phyloP scores from a whole-genome alignment of 371 early-diverging fungal species.

The Rhizomucor pusillus region DNA sequence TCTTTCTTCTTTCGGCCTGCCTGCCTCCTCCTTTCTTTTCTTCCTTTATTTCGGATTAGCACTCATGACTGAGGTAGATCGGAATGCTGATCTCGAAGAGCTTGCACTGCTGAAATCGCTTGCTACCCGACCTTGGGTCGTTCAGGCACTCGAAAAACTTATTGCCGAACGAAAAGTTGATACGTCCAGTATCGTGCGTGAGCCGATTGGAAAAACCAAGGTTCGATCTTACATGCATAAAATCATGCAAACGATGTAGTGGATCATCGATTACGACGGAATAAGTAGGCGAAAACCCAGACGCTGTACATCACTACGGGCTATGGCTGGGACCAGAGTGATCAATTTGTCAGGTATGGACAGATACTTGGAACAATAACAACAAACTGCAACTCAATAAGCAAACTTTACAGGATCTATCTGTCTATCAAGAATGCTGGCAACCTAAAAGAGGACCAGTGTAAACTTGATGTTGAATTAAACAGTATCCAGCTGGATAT shows the following conservation, averaged over 20 bases:
- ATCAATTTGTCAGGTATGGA: conserved; percentile 16
- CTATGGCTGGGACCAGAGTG: conserved; percentile 19
- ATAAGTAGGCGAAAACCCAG: conserved; percentile 19
- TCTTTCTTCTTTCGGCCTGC: too few species aligned
- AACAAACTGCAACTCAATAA: neutral
- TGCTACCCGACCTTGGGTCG: neutral
- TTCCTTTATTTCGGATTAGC: neutral
- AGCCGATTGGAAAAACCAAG: neutral
- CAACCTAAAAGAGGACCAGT: conserved; percentile 15
- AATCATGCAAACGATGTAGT: too few species aligned
- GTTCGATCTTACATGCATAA: too few species aligned
- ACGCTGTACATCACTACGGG: conserved; percentile 21
- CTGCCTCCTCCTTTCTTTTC: neutral
- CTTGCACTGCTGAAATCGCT: neutral
- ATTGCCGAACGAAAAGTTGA: neutral
- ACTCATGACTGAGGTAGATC: neutral
- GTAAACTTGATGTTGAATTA: conserved; percentile 14
- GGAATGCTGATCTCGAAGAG: neutral
- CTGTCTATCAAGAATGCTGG: conserved; percentile 15
- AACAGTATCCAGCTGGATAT: conserved; percentile 21
- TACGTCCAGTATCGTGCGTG: neutral
- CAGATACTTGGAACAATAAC: neutral
- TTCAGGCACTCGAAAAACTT: neutral
- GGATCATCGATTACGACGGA: too few species aligned
- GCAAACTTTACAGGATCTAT: conserved; percentile 15